Conservation (phyloP, 257 asterid species). For the Verbena officinalis region DNA sequence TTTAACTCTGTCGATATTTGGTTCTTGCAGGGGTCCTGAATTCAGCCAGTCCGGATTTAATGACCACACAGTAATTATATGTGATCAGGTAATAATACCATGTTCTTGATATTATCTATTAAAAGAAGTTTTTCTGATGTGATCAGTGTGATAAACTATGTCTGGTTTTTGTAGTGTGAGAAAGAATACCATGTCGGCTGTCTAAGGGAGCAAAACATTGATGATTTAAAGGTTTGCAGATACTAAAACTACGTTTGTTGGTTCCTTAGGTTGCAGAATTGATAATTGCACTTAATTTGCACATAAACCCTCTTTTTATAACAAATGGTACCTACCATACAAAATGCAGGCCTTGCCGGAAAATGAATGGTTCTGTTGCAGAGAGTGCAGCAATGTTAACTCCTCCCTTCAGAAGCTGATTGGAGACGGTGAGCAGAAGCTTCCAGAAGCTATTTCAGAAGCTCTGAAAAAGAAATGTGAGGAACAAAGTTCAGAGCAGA, state of each 20-base stretch:
- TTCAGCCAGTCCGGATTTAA: slow-evolving; percentile 64
- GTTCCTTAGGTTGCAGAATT: background rate
- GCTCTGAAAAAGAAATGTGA: slow-evolving; percentile 55
- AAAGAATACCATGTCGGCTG: slow-evolving; percentile 90
- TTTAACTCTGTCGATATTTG: slow-evolving; percentile 25
- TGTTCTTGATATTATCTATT: background rate
- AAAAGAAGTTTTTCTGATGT: slow-evolving; percentile 17
- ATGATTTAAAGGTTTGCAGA: slow-evolving; percentile 63
- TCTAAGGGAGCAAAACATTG: slow-evolving; percentile 69
- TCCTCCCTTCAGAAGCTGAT: slow-evolving; percentile 56
- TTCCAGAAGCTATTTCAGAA: slow-evolving; percentile 54
- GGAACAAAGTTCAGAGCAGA: slow-evolving; percentile 33
- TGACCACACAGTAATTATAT: slow-evolving; percentile 75
- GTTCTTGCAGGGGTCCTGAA: slow-evolving; percentile 61
- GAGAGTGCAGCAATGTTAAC: slow-evolving; percentile 58
- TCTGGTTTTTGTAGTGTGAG: slow-evolving; percentile 67
- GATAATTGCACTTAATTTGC: slow-evolving; percentile 5
- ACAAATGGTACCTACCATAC: slow-evolving; percentile 8
- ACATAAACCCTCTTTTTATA: background rate
- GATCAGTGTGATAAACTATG: slow-evolving; percentile 15
- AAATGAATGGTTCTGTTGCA: slow-evolving; percentile 83
- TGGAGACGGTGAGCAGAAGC: slow-evolving; percentile 58
- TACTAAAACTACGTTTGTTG: background rate
- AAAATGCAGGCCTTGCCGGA: slow-evolving; percentile 73
- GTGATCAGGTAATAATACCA: slow-evolving; percentile 83